phyloP scores from a whole-genome alignment of 768 basidiomycete genomes.

The Trametopsis cervina region DNA sequence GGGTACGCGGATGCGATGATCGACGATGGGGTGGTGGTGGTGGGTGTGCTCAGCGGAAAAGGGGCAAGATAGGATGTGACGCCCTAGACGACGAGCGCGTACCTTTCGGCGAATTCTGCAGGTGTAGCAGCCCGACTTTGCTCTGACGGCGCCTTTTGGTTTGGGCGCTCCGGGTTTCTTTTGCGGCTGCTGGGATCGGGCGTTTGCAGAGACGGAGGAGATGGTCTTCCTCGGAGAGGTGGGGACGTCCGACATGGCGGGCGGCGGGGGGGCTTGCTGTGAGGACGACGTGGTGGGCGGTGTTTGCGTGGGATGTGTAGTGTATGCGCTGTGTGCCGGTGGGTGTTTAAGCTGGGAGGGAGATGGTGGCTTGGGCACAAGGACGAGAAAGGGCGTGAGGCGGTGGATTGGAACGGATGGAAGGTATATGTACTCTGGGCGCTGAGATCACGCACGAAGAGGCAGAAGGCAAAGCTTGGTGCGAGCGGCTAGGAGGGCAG shows the following conservation, averaged over 20 bases:
- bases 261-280: slow-evolving; percentile 13
- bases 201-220: slow-evolving; percentile 24
- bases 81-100: slow-evolving; percentile 16
- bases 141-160: slow-evolving; percentile 74
- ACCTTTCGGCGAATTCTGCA: slow-evolving; percentile 86
- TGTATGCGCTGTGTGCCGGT: slow-evolving; percentile 1
- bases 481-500: slow-evolving; percentile 8
- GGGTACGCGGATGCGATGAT: slow-evolving; percentile 12
- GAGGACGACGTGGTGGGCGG: slow-evolving; percentile 14
- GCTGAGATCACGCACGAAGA: slow-evolving; percentile 16
- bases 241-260: slow-evolving; percentile 27
- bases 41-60: too few relatives aligned
- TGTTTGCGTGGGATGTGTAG: background rate
- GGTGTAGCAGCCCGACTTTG: slow-evolving; percentile 86
- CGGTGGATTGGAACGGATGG: slow-evolving; percentile 11
- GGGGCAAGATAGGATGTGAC: slow-evolving; percentile 9
- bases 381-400: slow-evolving; percentile 17
- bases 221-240: slow-evolving; percentile 26
- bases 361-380: too few relatives aligned
- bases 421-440: slow-evolving; percentile 16
- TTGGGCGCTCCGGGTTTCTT: slow-evolving; percentile 53
- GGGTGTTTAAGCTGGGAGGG: slow-evolving; percentile 11
- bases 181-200: slow-evolving; percentile 30
- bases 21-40: slow-evolving; percentile 10
- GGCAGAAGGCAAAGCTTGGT: slow-evolving; percentile 5